phyloP scores from a whole-genome alignment of 2,329 filamentous ascomycete species.

The Aspergillus sp. region DNA sequence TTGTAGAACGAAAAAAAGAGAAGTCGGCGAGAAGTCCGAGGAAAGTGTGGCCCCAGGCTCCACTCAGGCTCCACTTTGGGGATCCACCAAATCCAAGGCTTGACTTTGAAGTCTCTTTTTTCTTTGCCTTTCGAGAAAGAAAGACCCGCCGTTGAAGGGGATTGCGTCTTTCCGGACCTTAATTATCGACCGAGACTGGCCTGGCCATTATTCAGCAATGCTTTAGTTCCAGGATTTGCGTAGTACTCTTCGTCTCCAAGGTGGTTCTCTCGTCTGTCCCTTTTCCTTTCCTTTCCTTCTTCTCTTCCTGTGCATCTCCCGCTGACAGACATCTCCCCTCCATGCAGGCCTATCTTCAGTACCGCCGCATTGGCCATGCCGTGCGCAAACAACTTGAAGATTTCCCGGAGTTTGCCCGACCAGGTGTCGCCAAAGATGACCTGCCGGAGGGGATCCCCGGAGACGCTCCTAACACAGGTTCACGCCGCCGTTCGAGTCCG shows the following conservation, averaged over 20 bases:
- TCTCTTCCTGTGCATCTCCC: neutral
- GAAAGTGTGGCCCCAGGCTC: too few species aligned
- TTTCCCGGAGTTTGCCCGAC: conserved; percentile 5
- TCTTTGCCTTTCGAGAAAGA: neutral
- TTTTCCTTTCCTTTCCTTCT: neutral
- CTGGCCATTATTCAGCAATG: neutral
- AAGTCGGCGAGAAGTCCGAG: too few species aligned
- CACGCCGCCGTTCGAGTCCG: neutral
- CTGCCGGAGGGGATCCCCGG: neutral
- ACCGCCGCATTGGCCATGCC: conserved; percentile 22
- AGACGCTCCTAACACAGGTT: neutral
- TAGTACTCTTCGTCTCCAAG: neutral
- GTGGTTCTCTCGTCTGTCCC: neutral
- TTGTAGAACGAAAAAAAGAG: too few species aligned
- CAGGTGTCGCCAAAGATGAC: conserved; percentile 2
- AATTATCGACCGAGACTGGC: neutral
- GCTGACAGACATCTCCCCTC: neutral
- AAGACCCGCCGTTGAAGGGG: neutral
- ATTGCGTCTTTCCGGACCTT: neutral
- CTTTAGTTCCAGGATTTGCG: neutral
- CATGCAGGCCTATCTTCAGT: conserved; percentile 31
- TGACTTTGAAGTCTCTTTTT: neutral
- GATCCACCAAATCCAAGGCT: too few species aligned
- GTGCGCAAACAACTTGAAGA: conserved; percentile 21
- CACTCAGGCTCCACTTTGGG: too few species aligned